phyloP scores from a whole-genome alignment of 257 asterid genomes.

The Henckelia pumila region DNA sequence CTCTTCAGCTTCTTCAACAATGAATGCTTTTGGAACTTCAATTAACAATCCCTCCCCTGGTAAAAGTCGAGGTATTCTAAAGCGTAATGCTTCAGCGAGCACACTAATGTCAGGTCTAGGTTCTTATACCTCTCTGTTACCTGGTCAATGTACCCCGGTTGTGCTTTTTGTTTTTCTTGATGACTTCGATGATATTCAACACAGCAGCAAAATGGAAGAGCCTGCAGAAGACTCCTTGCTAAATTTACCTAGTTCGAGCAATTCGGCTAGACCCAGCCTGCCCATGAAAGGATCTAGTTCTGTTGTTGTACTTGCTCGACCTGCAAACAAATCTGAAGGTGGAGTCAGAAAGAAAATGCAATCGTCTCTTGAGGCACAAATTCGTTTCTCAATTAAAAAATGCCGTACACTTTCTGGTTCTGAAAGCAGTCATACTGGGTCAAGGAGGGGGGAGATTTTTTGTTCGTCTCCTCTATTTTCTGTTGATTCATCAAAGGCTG shows the following conservation, averaged over 20 bases:
- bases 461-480: slow-evolving; percentile 67
- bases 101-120: slow-evolving; percentile 74
- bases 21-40: slow-evolving; percentile 42
- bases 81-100: slow-evolving; percentile 58
- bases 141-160: slow-evolving; percentile 94
- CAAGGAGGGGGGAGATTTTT: slow-evolving; percentile 53
- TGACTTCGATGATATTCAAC: slow-evolving; percentile 60
- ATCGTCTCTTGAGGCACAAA: slow-evolving; percentile 94
- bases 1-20: slow-evolving; percentile 50
- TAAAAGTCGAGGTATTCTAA: slow-evolving; percentile 58
- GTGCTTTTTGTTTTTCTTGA: slow-evolving; percentile 79
- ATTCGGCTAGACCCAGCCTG: slow-evolving; percentile 46
- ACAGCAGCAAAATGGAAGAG: slow-evolving; percentile 50
- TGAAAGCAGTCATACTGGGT: slow-evolving; percentile 58
- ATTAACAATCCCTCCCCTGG: slow-evolving; percentile 63
- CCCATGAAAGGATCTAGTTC: slow-evolving; percentile 66
- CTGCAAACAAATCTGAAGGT: slow-evolving; percentile 66
- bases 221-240: slow-evolving; percentile 45
- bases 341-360: slow-evolving; percentile 74
- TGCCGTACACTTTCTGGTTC: slow-evolving; percentile 77
- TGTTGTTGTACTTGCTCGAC: slow-evolving; percentile 81
- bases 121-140: slow-evolving; percentile 71
- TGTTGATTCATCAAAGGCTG: slow-evolving; percentile 84
- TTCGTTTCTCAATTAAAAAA: slow-evolving; percentile 88
- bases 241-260: slow-evolving; percentile 41